Percentiles rank a stretch among this genome's conserved stretches.
Conservation (phyloP, 495 filamentous ascomycete species). For the Penicillium steckii region DNA sequence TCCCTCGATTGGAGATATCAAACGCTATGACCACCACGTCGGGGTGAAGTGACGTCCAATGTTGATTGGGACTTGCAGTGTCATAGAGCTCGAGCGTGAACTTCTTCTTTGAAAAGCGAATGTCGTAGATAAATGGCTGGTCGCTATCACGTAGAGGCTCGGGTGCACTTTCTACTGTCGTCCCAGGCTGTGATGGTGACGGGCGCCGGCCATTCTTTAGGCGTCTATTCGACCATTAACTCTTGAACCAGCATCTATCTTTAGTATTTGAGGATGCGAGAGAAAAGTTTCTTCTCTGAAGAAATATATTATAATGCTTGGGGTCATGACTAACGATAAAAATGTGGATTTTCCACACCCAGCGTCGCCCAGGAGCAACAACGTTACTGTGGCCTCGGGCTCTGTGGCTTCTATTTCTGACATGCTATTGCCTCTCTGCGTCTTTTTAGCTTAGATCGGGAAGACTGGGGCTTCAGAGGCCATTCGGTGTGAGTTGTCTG, state of each 20-base stretch:
- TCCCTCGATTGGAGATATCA: conserved; percentile 68
- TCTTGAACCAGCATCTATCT: neutral
- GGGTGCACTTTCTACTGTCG: conserved; percentile 5
- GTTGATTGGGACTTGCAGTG: conserved; percentile 67
- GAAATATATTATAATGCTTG: neutral
- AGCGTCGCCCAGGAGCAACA: conserved; percentile 78
- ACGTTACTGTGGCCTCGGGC: conserved; percentile 50
- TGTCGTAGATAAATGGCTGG: conserved; percentile 81
- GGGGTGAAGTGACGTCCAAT: conserved; percentile 70
- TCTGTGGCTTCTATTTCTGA: conserved; percentile 12
- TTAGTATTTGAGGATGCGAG: neutral
- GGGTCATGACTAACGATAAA: conserved; percentile 65
- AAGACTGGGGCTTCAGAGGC: too few species aligned
- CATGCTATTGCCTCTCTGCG: conserved; percentile 5
- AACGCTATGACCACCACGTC: conserved; percentile 78
- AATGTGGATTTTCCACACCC: conserved; percentile 86
- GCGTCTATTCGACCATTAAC: conserved; percentile 16
- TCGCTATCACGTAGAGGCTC: conserved; percentile 66
- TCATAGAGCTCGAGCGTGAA: conserved; percentile 81
- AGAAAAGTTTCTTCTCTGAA: neutral
- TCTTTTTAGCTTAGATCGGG: neutral
- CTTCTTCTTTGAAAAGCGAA: conserved; percentile 61
- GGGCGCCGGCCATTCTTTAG: conserved; percentile 25
- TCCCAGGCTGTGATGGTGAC: conserved; percentile 2
- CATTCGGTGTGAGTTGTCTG: too few species aligned